Evolutionary conservation across 768 basidiomycete genomes (phyloP).

Genomic region (Pisolithus microcarpus): DNA sequence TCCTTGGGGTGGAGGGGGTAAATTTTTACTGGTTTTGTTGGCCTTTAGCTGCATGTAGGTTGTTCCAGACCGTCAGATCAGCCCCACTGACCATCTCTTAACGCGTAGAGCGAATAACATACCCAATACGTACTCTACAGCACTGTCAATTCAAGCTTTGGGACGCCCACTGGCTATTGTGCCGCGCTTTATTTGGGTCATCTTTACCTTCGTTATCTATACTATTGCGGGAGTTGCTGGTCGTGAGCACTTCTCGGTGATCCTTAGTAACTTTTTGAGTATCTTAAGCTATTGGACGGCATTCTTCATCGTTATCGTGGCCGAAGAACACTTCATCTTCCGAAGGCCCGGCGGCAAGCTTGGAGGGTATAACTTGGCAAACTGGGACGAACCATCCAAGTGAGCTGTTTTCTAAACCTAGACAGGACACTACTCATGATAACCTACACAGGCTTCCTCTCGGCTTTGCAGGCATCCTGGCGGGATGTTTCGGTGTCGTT

Average conservation of each 20-base stretch:
- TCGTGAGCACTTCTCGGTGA: constrained; percentile 38
- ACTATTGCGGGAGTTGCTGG: constrained; percentile 36
- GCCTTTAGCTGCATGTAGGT: constrained; percentile 37
- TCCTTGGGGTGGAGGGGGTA: constrained; percentile 38
- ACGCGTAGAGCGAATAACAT: constrained; percentile 31
- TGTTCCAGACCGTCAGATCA: background rate
- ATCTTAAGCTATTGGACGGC: constrained; percentile 42
- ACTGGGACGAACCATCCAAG: constrained; percentile 38
- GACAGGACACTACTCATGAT: background rate
- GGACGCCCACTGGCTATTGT: constrained; percentile 36
- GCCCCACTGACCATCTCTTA: background rate
- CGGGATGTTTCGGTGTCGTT: constrained; percentile 38
- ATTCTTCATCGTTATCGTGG: constrained; percentile 40
- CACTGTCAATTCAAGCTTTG: constrained; percentile 39
- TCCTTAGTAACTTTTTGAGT: constrained; percentile 37
- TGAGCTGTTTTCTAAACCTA: constrained; percentile 11
- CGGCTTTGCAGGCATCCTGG: constrained; percentile 42
- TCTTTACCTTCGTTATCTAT: constrained; percentile 33
- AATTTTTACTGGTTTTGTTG: constrained; percentile 37
- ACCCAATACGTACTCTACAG: constrained; percentile 41
- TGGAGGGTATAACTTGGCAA: constrained; percentile 46
- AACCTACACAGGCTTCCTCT: constrained; percentile 20
- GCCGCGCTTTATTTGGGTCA: constrained; percentile 41
- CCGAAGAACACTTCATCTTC: constrained; percentile 43
- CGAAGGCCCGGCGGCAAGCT: constrained; percentile 32